These are phyloP conservation scores for Batrachochytrium dendrobatidis DNA, from an alignment of 371 early-diverging fungal species.

Conservation along the genomic window DNA sequence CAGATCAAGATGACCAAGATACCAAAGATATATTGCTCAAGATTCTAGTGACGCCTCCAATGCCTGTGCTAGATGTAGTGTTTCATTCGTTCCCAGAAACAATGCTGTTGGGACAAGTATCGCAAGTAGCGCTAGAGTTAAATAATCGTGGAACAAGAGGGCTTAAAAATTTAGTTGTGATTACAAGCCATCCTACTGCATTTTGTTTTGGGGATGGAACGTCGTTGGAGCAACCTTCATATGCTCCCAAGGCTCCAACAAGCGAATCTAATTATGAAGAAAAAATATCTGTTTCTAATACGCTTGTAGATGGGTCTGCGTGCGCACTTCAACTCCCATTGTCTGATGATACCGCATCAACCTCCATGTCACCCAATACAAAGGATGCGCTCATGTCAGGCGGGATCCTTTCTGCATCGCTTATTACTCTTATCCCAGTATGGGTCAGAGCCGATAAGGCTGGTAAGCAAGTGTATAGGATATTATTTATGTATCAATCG, in stretches of 20 bases:
- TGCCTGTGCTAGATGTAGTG: conserved; percentile 74
- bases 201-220: conserved; percentile 55
- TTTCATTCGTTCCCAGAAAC: conserved; percentile 69
- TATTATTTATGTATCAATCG: conserved; percentile 58
- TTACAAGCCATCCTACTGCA: conserved; percentile 81
- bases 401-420: background rate
- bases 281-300: background rate
- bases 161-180: conserved; percentile 58
- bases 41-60: conserved; percentile 67
- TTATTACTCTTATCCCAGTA: conserved; percentile 64
- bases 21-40: conserved; percentile 63
- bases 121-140: conserved; percentile 60
- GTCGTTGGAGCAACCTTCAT: conserved; percentile 12
- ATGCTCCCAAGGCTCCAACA: conserved; percentile 3
- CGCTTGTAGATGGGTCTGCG: background rate
- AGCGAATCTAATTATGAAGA: background rate
- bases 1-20: conserved; percentile 50
- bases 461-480: conserved; percentile 71
- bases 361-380: background rate
- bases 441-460: conserved; percentile 89
- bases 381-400: background rate
- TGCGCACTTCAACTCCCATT: background rate
- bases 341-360: background rate
- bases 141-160: conserved; percentile 78
- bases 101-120: conserved; percentile 78